phyloP scores from a whole-genome alignment of 129 eudicot genomes.

The Calendula officinalis region DNA sequence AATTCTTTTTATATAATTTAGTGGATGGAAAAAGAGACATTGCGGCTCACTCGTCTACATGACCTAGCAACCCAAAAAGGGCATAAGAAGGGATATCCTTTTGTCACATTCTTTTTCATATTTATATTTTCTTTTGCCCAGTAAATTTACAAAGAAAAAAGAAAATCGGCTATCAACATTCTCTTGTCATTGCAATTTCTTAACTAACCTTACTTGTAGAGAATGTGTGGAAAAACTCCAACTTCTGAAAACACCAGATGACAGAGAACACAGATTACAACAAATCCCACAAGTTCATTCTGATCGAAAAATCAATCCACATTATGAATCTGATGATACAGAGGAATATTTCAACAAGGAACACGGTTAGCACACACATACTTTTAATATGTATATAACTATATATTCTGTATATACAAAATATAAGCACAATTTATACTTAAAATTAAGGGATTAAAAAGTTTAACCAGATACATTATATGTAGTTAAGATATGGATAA shows the following conservation, averaged over 20 bases:
- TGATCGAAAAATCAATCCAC: conserved; percentile 89
- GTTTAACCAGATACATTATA: too few relatives aligned
- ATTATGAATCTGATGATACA: conserved; percentile 71
- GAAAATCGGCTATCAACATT: not conserved
- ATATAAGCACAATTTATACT: too few relatives aligned
- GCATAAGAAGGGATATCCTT: conserved; percentile 92
- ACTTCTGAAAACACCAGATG: conserved; percentile 82
- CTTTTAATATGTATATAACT: too few relatives aligned
- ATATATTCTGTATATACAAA: too few relatives aligned
- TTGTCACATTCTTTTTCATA: conserved; percentile 3
- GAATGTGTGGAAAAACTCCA: conserved; percentile 70
- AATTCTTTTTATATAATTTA: conserved; percentile 31
- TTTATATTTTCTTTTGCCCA: not conserved
- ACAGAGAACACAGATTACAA: conserved; percentile 62
- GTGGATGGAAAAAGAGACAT: conserved; percentile 73
- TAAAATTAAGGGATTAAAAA: too few relatives aligned
- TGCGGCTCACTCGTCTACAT: conserved; percentile 67
- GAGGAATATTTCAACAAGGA: conserved; percentile 43
- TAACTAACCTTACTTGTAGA: conserved; percentile 73
- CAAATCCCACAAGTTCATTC: conserved; percentile 73
- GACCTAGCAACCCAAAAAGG: conserved; percentile 87
- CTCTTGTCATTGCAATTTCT: conserved; percentile 32
- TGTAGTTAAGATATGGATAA: too few relatives aligned
- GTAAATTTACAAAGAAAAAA: not conserved
- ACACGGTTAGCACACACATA: conserved; percentile 44